Percentiles rank a stretch among this genome's conserved stretches.
These are phyloP conservation scores for Russula foetens DNA, from an alignment of 768 basidiomycete species.

Conservation along the genomic window DNA sequence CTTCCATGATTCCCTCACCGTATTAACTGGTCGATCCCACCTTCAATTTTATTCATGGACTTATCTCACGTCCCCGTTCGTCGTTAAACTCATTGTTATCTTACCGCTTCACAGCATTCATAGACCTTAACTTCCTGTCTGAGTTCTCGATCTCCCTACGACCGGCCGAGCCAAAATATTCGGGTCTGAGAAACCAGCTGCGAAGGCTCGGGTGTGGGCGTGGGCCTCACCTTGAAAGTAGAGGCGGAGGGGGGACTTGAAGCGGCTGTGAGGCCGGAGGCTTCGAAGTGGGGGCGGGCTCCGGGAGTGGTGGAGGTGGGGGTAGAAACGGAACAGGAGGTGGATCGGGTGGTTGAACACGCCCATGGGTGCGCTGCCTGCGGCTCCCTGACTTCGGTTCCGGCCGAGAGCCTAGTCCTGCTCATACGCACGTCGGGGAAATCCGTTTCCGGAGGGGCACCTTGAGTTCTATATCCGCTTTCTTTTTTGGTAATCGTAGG, in stretches of 20 bases:
- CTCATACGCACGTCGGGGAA: conserved; percentile 82
- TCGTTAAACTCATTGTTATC: too few relatives aligned
- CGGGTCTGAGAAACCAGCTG: too few relatives aligned
- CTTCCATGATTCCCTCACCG: too few relatives aligned
- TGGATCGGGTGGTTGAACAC: neutral
- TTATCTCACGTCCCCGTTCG: too few relatives aligned
- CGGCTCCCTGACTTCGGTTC: conserved; percentile 62
- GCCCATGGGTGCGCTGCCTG: too few relatives aligned
- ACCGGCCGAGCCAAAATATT: too few relatives aligned
- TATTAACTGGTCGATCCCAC: too few relatives aligned
- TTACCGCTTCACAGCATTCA: too few relatives aligned
- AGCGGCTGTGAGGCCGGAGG: neutral
- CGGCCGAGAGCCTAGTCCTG: conserved; percentile 64
- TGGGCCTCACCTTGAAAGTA: neutral
- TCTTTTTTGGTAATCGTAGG: conserved; percentile 81
- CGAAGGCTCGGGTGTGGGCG: conserved; percentile 11
- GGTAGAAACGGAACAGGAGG: conserved; percentile 6
- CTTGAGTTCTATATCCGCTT: conserved; percentile 78
- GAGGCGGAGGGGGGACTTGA: neutral
- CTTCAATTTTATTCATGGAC: too few relatives aligned
- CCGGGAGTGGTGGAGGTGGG: conserved; percentile 9
- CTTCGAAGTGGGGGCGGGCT: too few relatives aligned
- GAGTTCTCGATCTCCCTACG: too few relatives aligned
- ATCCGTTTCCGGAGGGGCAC: conserved; percentile 84
- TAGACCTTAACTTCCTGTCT: too few relatives aligned